Conservation (phyloP, 176 grass and related monocot genomes). For the Paspalum vaginatum region DNA sequence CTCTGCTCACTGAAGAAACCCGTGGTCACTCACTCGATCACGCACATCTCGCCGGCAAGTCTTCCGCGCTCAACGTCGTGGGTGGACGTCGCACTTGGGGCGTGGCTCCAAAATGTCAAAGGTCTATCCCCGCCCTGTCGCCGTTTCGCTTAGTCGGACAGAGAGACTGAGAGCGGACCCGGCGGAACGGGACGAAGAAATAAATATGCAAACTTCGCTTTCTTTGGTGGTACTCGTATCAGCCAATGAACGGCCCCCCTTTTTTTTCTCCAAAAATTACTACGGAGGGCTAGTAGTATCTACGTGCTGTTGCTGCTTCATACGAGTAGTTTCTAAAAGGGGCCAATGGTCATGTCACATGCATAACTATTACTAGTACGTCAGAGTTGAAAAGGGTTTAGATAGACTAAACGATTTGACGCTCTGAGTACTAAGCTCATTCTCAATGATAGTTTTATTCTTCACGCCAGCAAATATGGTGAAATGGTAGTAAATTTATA, state of each 20-base stretch:
- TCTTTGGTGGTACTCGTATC: not conserved
- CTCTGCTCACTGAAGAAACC: not conserved
- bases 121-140: not conserved
- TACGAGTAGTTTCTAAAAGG: no score
- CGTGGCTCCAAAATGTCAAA: conserved; percentile 25
- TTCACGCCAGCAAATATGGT: no score
- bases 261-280: no score
- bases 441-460: no score
- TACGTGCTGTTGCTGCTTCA: no score
- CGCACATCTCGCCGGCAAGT: conserved; percentile 8
- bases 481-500: no score
- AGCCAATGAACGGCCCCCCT: not conserved
- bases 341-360: no score
- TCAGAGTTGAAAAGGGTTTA: no score
- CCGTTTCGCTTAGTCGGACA: conserved; percentile 18
- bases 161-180: not conserved
- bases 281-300: no score
- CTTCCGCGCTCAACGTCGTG: not conserved
- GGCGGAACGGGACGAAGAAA: not conserved
- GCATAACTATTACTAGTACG: no score
- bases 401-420: no score
- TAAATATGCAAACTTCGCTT: not conserved
- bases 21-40: not conserved
- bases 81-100: not conserved
- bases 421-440: no score